Evolutionary conservation across 2,329 filamentous ascomycete species (phyloP), one percentile per base, ranked within the genome.

Genomic region (Stagonosporopsis rhizophila): DNA sequence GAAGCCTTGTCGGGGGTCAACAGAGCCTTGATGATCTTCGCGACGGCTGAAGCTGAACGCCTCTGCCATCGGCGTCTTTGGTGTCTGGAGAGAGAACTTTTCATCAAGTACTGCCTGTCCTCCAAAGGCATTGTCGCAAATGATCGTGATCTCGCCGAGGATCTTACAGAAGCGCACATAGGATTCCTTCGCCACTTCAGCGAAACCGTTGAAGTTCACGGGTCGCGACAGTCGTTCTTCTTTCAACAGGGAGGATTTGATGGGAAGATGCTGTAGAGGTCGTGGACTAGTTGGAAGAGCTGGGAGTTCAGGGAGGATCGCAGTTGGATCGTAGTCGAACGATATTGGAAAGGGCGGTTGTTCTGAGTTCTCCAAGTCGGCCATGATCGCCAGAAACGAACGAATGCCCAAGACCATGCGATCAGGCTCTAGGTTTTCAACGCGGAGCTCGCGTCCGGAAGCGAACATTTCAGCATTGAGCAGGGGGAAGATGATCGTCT

Each of bases 321-420:
- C 64, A 15, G 78, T 70, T n/a, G 76, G 69, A 59, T 82, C 80
- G 50, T 77, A 78, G 47, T 79, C 76, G 60, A 82, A 86, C 11
- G 86, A 85, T 41, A 88, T 86, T 1, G 95, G 95, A 64, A 98
- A 97, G 0, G 92, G 90, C 2, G 95, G 95, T 60, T 87, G 84
- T 44, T 93, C 89, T 23, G 89, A 89, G 61, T 89, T 94, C 75
- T 99, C 95, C 23, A 98, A 81, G 73, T 99, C 95, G 0, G 90
- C 85, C 86, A 99, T 94, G 64, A 98, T 92, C 28, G 90, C 91
- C 25, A 99, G 82, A 72, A 98, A 99, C 3, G 95, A 91, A 60
- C 92, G 87, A 60, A 99, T 99, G 2, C 93, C 95, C 65, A 99
- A 90, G n/a, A 98, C 94, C 79, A 97, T 96, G 67, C 91, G 89